phyloP scores from a whole-genome alignment of 23 red algal species.

The Gracilaria vermiculophylla region DNA sequence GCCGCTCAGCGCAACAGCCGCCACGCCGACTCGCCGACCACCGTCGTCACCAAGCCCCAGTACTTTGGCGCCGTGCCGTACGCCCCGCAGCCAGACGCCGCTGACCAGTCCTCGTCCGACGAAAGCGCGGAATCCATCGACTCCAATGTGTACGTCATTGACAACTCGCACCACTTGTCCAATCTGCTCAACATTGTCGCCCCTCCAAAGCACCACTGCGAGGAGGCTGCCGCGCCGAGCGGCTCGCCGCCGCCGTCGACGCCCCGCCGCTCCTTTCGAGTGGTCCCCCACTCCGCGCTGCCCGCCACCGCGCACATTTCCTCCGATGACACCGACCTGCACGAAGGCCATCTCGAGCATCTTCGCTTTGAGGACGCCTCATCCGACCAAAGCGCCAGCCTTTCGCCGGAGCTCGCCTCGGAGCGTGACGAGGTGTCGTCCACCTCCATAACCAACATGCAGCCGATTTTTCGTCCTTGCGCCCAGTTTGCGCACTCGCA shows the following conservation, averaged over 20 bases:
- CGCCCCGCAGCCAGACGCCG: neutral
- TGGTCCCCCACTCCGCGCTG: neutral
- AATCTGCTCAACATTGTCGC: neutral
- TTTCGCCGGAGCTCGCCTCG: neutral
- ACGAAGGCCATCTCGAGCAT: neutral
- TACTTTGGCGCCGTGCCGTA: slow-evolving; percentile 7
- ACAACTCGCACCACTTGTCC: neutral
- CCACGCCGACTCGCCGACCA: neutral
- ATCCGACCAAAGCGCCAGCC: neutral
- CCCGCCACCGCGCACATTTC: neutral
- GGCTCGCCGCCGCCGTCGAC: neutral
- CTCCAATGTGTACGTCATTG: slow-evolving; percentile 5
- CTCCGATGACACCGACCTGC: neutral
- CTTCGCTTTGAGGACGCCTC: neutral
- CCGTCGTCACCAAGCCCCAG: neutral
- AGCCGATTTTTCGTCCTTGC: neutral
- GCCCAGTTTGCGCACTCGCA: neutral
- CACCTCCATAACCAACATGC: neutral
- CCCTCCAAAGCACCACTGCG: neutral
- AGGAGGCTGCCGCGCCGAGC: neutral
- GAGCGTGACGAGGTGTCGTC: neutral
- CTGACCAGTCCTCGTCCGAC: neutral
- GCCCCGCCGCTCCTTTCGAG: neutral
- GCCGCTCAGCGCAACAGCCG: neutral
- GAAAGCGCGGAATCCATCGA: neutral